phyloP scores from a whole-genome alignment of 306 rosid genomes.

The Trifolium fragiferum region DNA sequence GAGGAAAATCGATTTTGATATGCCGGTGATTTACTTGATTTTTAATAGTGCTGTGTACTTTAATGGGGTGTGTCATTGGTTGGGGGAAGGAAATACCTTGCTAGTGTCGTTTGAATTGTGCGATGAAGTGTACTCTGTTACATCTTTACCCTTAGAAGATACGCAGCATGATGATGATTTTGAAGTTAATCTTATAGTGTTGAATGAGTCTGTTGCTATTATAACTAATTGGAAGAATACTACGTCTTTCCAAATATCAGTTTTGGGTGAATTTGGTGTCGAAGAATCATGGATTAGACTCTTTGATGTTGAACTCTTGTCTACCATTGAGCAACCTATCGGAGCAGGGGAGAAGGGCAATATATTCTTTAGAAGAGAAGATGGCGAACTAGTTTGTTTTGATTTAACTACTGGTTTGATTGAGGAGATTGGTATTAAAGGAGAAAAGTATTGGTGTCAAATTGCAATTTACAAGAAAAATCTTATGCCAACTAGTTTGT shows the following conservation, averaged over 20 bases:
- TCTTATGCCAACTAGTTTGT: too few species aligned
- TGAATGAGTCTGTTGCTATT: neutral
- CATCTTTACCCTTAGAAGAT: neutral
- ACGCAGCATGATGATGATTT: too few species aligned
- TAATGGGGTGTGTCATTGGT: neutral
- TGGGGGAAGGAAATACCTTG: neutral
- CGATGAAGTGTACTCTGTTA: neutral
- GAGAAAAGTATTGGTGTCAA: too few species aligned
- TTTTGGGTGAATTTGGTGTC: neutral
- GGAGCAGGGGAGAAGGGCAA: too few species aligned
- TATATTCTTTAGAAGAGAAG: too few species aligned
- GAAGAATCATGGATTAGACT: neutral
- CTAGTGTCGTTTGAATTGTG: neutral
- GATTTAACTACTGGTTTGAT: too few species aligned
- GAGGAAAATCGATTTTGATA: neutral
- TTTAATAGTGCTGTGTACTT: neutral
- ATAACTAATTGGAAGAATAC: neutral
- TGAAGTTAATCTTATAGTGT: neutral
- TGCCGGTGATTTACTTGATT: neutral
- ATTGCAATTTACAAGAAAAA: neutral
- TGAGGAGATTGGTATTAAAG: too few species aligned
- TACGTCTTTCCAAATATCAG: neutral
- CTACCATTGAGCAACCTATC: too few species aligned
- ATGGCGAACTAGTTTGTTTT: too few species aligned
- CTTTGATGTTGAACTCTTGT: neutral